These are phyloP conservation scores for Trametes coccinea DNA, from an alignment of 768 basidiomycete genomes.

Conservation along the genomic window DNA sequence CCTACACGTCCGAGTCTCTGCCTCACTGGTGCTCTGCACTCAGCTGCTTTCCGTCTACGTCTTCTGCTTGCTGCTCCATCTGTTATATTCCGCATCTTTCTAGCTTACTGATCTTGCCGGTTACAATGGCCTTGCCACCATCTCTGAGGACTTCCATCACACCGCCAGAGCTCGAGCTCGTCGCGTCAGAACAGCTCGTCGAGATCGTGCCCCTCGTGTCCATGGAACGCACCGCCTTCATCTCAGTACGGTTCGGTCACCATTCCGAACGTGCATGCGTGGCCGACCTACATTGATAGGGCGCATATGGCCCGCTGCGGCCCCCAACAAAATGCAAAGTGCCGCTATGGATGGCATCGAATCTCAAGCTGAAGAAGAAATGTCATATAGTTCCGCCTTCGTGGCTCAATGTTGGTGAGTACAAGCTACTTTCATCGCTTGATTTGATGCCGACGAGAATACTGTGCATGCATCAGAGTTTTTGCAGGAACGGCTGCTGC, in stretches of 20 bases:
- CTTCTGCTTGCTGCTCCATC: too few species aligned
- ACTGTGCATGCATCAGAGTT: constrained; percentile 56
- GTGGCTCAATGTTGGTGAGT: constrained; percentile 85
- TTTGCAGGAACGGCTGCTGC: constrained; percentile 69
- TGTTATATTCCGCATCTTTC: too few species aligned
- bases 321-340: constrained; percentile 84
- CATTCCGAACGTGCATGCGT: background rate
- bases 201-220: constrained; percentile 87
- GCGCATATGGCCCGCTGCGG: constrained; percentile 88
- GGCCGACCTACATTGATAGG: constrained; percentile 46
- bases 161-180: constrained; percentile 84
- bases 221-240: constrained; percentile 90
- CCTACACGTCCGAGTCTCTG: background rate
- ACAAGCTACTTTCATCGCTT: background rate
- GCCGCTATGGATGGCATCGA: constrained; percentile 96
- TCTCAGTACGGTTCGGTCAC: constrained; percentile 58
- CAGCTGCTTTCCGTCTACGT: too few species aligned
- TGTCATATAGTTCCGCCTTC: constrained; percentile 89
- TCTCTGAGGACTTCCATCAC: constrained; percentile 70
- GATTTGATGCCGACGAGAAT: background rate
- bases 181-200: constrained; percentile 81
- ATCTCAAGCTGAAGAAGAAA: constrained; percentile 92
- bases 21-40: background rate
- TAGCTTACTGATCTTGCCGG: background rate
- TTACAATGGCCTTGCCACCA: constrained; percentile 73